These are phyloP conservation scores for Neonectria coccinea DNA, from an alignment of 2,329 filamentous ascomycete species.

Conservation along the genomic window DNA sequence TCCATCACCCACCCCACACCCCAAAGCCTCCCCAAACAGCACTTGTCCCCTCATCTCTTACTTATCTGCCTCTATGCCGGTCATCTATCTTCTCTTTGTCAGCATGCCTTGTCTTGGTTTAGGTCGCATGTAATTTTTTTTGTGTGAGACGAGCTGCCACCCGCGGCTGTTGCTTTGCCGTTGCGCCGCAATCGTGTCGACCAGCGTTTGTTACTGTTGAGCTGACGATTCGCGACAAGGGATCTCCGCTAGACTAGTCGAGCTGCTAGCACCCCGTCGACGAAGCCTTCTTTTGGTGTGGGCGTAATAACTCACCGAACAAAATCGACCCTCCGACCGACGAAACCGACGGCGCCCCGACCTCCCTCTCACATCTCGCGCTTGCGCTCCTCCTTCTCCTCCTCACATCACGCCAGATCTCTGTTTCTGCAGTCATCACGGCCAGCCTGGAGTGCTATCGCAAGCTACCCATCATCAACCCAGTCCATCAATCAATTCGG, in stretches of 20 bases:
- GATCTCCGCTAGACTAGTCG: constrained; percentile 29
- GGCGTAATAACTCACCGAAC: constrained; percentile 24
- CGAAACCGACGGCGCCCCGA: constrained; percentile 23
- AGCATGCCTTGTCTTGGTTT: not conserved
- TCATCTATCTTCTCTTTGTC: constrained; percentile 6
- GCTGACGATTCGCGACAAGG: constrained; percentile 31
- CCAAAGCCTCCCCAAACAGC: constrained; percentile 6
- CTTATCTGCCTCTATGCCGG: not conserved
- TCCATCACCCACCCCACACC: constrained; percentile 22
- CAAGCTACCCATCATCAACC: constrained; percentile 31
- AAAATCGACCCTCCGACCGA: constrained; percentile 23
- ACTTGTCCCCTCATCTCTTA: constrained; percentile 9
- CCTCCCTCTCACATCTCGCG: constrained; percentile 19
- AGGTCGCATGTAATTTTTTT: not conserved
- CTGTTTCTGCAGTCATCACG: constrained; percentile 20
- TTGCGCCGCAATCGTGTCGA: constrained; percentile 16
- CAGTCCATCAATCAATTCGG: constrained; percentile 29
- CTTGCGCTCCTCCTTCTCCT: constrained; percentile 9
- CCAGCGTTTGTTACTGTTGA: constrained; percentile 17
- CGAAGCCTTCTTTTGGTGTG: constrained; percentile 27
- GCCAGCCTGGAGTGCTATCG: constrained; percentile 19
- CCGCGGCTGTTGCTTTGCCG: not conserved
- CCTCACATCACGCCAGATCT: constrained; percentile 13
- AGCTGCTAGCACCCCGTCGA: constrained; percentile 28
- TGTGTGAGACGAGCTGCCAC: not conserved